Percentiles rank a stretch among this genome's conserved stretches.
Evolutionary conservation across 192 early-diverging fungal species (phyloP).

Genomic region (Umbelopsis isabellina): DNA sequence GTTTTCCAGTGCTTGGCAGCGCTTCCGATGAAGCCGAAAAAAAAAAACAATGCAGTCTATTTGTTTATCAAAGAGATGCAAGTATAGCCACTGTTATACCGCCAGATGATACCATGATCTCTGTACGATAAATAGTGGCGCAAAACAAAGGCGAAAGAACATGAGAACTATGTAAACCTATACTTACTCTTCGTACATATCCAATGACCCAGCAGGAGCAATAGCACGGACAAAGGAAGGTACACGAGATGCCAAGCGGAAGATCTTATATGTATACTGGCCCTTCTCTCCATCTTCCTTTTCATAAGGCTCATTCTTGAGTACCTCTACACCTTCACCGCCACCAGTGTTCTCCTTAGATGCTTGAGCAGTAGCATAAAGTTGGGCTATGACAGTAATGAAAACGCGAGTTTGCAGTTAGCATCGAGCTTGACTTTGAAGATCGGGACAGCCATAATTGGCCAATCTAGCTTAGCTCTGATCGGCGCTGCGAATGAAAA

Average conservation of each 20-base stretch:
- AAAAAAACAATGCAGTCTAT: background rate
- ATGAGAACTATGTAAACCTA: too few species aligned
- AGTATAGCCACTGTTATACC: slow-evolving; percentile 4
- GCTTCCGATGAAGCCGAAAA: background rate
- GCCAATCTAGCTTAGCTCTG: slow-evolving; percentile 14
- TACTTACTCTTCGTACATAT: slow-evolving; percentile 67
- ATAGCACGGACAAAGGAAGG: slow-evolving; percentile 65
- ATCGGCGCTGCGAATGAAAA: slow-evolving; percentile 6
- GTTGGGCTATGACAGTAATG: slow-evolving; percentile 57
- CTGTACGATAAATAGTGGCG: background rate
- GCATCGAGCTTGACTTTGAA: background rate
- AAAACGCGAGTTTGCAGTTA: background rate
- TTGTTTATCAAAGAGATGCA: background rate
- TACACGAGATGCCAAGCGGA: slow-evolving; percentile 53
- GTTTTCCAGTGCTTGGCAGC: too few species aligned
- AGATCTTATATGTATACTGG: slow-evolving; percentile 83
- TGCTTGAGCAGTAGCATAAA: slow-evolving; percentile 76
- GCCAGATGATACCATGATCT: background rate
- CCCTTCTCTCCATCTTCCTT: slow-evolving; percentile 69
- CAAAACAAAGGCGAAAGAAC: background rate
- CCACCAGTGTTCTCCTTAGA: slow-evolving; percentile 78
- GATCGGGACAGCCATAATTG: background rate
- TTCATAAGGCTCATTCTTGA: slow-evolving; percentile 79
- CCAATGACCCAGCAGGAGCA: slow-evolving; percentile 65
- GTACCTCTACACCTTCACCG: slow-evolving; percentile 81